Base-by-base conservation (phyloP, 2,329 filamentous ascomycete species). In the Aspergillus chevalieri region DNA sequence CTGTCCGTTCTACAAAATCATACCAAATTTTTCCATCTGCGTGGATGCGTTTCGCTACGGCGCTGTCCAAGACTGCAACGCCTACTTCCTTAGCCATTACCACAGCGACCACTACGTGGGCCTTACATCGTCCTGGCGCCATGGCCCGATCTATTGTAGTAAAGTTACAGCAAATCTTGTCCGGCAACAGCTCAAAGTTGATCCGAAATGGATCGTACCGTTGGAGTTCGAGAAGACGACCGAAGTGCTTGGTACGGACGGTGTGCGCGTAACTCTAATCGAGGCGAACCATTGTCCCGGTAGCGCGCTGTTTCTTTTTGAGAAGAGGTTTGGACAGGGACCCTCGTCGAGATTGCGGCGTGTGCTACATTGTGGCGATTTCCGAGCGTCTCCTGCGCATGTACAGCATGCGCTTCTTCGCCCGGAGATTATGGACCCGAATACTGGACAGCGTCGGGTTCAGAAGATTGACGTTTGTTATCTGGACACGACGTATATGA, bases 91-190 rank as follows among this genome's bases (percentile, higher is more conserved):
- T 9, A 96, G 91, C 60, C 93, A 98, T 65, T 98, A 97, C 58
- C 93, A 98, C 69, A 96, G 90, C 62, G 93, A 98, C 65, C 93
- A 98, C 65, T 98, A 98, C 61, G 84, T 96, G 30, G 93, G 93
- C 2, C 74, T 98, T 9, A 93, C 89, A 9, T 83, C 87, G 6
- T 89, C 79, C 28, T 98, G 93, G 93, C 82, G 77, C 36, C 91
- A 98, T 65, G 93, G 93, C 0, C 92, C 91, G 0, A 97, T 98
- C 44, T 98, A 95, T 63, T 97, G 93, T 74, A 97, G 92, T 64
- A 86, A 84, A 58, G 87, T 95, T 12, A 98, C 93, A 0, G 93
- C 82, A 1, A 95, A 94, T 60, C 78, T 98, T 2, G 89, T 97
- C 30, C 84, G 85, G 52, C 87, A 87, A 60, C 91, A 96, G 67